Conservation (phyloP, 805 yeast genomes). For the Debaryomyces hansenii region DNA sequence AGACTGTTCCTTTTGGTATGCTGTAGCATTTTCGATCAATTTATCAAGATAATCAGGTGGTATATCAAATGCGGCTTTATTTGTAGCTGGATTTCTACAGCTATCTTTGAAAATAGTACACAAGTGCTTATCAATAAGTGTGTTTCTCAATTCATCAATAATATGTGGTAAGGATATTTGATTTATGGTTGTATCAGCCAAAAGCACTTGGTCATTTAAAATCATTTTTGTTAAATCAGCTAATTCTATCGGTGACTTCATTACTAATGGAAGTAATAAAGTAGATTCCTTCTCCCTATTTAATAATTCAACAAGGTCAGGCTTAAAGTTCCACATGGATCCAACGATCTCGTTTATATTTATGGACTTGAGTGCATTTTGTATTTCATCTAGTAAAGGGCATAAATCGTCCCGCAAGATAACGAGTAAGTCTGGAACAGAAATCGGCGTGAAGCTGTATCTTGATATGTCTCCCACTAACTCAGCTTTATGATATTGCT, state of each 20-base stretch:
- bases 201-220: conserved; percentile 9
- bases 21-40: conserved; percentile 20
- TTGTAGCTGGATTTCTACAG: not conserved
- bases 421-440: conserved; percentile 12
- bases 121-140: conserved; percentile 3
- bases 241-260: conserved; percentile 15
- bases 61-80: conserved; percentile 8
- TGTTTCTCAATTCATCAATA: not conserved
- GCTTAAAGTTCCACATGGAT: not conserved
- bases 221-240: conserved; percentile 9
- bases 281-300: conserved; percentile 27
- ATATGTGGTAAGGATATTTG: not conserved
- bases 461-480: conserved; percentile 6
- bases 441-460: not conserved
- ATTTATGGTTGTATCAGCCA: conserved; percentile 4
- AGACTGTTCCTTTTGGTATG: conserved; percentile 21
- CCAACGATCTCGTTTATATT: not conserved
- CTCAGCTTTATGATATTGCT: conserved; percentile 1
- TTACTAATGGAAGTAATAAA: conserved; percentile 17
- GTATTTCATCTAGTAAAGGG: conserved; percentile 26
- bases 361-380: not conserved
- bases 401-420: conserved; percentile 24
- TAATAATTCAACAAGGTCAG: conserved; percentile 9
- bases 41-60: conserved; percentile 23
- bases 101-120: conserved; percentile 2